Evolutionary conservation across 2,329 filamentous ascomycete species (phyloP).

Genomic region (Chrysosporium queenslandicum): DNA sequence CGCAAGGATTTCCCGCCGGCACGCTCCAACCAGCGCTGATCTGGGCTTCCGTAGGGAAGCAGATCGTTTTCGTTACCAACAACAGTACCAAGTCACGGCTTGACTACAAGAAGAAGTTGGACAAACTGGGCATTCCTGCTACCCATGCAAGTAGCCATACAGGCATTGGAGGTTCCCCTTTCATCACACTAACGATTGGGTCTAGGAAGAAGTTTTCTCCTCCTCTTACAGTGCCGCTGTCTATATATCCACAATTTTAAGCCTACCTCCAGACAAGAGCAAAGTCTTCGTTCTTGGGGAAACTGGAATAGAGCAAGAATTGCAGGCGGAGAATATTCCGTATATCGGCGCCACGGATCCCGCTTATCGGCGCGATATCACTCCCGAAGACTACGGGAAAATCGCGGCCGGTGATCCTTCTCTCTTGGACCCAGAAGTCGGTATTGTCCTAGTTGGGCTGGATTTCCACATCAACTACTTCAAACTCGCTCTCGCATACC

Average conservation of each 20-base stretch:
- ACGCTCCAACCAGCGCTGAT: neutral
- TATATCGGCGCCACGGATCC: constrained; percentile 83
- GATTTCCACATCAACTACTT: constrained; percentile 96
- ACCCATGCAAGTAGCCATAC: neutral
- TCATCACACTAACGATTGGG: neutral
- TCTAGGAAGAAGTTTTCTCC: constrained; percentile 81
- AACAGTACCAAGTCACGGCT: constrained; percentile 93
- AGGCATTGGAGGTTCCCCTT: neutral
- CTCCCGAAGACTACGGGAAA: constrained; percentile 65
- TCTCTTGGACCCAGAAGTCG: constrained; percentile 75
- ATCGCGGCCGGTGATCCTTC: constrained; percentile 63
- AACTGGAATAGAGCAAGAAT: constrained; percentile 79
- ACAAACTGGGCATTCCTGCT: constrained; percentile 66
- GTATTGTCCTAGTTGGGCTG: constrained; percentile 76
- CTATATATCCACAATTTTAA: constrained; percentile 88
- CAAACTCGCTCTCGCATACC: constrained; percentile 73
- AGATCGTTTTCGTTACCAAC: constrained; percentile 92
- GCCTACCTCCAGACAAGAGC: constrained; percentile 65
- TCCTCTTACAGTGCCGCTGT: constrained; percentile 91
- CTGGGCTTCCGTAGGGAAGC: constrained; percentile 57
- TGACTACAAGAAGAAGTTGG: constrained; percentile 89
- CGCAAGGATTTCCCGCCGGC: neutral
- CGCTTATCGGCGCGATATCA: constrained; percentile 64
- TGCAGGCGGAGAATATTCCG: constrained; percentile 65
- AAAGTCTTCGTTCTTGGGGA: constrained; percentile 95